Percentiles rank a stretch among this genome's conserved stretches.
Conservation (phyloP, 495 filamentous ascomycete genomes). For the Aspergillus asperescens region DNA sequence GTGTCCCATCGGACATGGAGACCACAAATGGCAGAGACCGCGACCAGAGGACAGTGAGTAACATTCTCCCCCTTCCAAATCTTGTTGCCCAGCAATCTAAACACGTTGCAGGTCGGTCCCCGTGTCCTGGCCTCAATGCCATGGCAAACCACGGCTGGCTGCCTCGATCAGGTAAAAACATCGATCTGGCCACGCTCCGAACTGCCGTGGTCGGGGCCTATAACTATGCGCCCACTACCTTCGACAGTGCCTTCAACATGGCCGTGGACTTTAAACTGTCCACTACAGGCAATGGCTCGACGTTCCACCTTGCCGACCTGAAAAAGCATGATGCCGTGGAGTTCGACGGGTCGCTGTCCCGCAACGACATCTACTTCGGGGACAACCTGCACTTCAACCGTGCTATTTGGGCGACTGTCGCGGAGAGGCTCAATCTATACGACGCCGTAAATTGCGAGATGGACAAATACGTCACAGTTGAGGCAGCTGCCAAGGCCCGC, state of each 20-base stretch:
- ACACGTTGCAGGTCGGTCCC: conserved; percentile 15
- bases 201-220: background rate
- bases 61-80: too few relatives aligned
- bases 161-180: conserved; percentile 25
- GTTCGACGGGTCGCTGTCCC: background rate
- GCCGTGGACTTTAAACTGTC: conserved; percentile 2
- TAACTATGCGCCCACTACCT: background rate
- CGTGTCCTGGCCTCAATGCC: conserved; percentile 49
- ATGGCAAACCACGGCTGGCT: conserved; percentile 55
- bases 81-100: too few relatives aligned
- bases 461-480: background rate
- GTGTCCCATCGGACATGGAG: background rate
- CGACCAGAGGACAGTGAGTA: background rate
- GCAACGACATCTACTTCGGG: conserved; percentile 2
- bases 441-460: background rate
- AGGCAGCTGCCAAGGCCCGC: background rate
- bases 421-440: background rate
- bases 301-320: conserved; percentile 8
- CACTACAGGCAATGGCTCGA: background rate
- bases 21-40: background rate
- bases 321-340: background rate
- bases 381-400: conserved; percentile 6
- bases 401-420: background rate
- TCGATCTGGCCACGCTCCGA: background rate
- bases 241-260: background rate